Conservation (phyloP, 129 eudicot species). For the Sambucus nigra region DNA sequence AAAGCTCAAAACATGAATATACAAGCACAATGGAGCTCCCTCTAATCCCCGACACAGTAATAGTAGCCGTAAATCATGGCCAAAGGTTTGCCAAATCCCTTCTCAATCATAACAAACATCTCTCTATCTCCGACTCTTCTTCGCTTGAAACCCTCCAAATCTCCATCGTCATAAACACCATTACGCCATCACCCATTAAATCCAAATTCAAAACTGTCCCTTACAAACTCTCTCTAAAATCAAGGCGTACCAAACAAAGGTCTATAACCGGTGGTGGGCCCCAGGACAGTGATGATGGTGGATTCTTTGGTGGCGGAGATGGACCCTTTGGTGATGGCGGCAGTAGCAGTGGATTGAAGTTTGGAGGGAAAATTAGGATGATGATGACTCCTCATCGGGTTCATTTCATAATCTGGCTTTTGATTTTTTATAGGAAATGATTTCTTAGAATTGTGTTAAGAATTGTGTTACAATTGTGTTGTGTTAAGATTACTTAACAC, state of each 20-base stretch:
- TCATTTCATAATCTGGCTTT: slow-evolving; percentile 36
- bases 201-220: slow-evolving; percentile 10
- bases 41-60: slow-evolving; percentile 19
- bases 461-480: no score
- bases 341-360: slow-evolving; percentile 22
- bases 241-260: slow-evolving; percentile 2
- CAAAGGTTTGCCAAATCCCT: slow-evolving; percentile 17
- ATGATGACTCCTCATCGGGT: no score
- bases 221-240: slow-evolving; percentile 1
- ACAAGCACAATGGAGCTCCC: slow-evolving; percentile 23
- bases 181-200: slow-evolving; percentile 30
- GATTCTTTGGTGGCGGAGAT: no score
- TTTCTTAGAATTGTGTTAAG: slow-evolving; percentile 37
- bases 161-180: slow-evolving; percentile 20
- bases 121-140: no score
- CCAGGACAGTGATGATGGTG: slow-evolving; percentile 19
- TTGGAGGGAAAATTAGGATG: slow-evolving; percentile 22
- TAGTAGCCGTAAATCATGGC: slow-evolving; percentile 17
- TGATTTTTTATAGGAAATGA: slow-evolving; percentile 40
- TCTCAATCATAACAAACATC: slow-evolving; percentile 14
- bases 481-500: no score
- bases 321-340: slow-evolving; percentile 19
- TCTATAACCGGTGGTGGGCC: slow-evolving; percentile 6
- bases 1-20: no score
- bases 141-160: slow-evolving; percentile 15